Base-by-base conservation (phyloP, 2,329 filamentous ascomycete genomes). In the Pyricularia sp. region DNA sequence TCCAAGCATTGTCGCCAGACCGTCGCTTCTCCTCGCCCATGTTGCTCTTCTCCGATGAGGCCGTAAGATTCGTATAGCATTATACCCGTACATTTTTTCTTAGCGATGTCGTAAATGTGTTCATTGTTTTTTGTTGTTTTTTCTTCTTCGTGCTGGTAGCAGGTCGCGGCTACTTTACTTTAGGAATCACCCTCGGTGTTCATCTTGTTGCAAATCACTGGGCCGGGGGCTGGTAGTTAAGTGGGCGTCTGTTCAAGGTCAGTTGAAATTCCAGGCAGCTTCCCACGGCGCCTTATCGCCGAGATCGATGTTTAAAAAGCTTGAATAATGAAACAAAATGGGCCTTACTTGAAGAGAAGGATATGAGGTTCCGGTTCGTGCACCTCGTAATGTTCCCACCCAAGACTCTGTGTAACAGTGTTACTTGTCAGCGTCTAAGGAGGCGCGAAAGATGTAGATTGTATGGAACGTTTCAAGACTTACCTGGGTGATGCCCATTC, bases 341-440 rank as follows among this genome's bases (percentile, higher is more conserved):
- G 42, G 58, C 84, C 92, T 79, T 83, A 97, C 94, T 99, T 99
- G 87, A 99, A 99, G 36, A 99, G 87, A 69, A 99, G 86, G 76
- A 99, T 99, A 79, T 99, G 95, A 72, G 95, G 95, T 82, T 99
- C 95, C 63, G 95, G 95, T 80, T 98, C 95, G 79, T 99, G 95
- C 68, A 99, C 95, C 80, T 99, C 95, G 78, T 99, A 99, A 80
- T 99, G 95, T 79, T 98, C 94, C 95, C 95, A 99, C 69, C 95
- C 95, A 76, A 99, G 84, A 83, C 94, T 98, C 94, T 98, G 77
- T 66, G 64, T n/a, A 14, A 9, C 42, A 55, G 9, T 3, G 36
- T 55, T 55, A 2, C 4, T 31, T 14, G 59, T 68, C 28, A 68
- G 67, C 30, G 3, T 50, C 31, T 11, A 42, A 6, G 64, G 58